Evolutionary conservation across 176 grass and related monocot genomes (phyloP), one percentile per base, ranked within the genome.

Genomic region (Aegilops longissima): DNA sequence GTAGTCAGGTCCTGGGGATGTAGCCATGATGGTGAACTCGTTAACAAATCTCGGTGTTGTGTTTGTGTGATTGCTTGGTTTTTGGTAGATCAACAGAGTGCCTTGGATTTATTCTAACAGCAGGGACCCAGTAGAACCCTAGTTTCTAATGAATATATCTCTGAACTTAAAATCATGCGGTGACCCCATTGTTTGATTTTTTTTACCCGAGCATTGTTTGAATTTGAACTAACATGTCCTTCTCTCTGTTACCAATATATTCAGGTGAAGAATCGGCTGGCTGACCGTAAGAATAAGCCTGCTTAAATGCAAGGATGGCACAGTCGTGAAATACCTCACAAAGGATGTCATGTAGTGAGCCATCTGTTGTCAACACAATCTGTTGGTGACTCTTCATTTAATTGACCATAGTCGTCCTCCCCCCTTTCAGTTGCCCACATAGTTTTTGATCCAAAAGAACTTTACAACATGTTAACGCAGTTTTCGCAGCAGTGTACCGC

Each of bases 211-310:
- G 12, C 39, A 24, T 70, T 81, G 62, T 88, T 84, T 64, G 21
- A 84, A 38, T 85, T 78, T 38, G 76, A 86, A 85, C 70, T 88
- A 33, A 82, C 70, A 77, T 38, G 11, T 29, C 21, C 20, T 29
- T 59, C 54, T 36, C 21, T 29, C 23, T 67, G 76, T 77, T 30
- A 64, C 64, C 10, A 35, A 77, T 90, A 77, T 90, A 82, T 86
- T 81, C 90, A 91, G 90, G 9, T 91, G 42, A 91, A 88, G 71
- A 77, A 64, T 70, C 40, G 29, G 71, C 70, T 63, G 49, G 85
- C 67, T 76, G 49, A 38, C 47, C 11, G 58, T 77, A 85, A 70
- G 44, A 39, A 81, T 40, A 84, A 77, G 77, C 38, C 77, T 70
- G 70, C 29, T 40, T 88, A 81, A 81, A 76, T 70, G 35, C 49